A percentile compares a stretch with the other conserved stretches of the same genome.
Evolutionary conservation across 2,329 filamentous ascomycete species (phyloP).

Genomic region (Epichloe aotearoae): DNA sequence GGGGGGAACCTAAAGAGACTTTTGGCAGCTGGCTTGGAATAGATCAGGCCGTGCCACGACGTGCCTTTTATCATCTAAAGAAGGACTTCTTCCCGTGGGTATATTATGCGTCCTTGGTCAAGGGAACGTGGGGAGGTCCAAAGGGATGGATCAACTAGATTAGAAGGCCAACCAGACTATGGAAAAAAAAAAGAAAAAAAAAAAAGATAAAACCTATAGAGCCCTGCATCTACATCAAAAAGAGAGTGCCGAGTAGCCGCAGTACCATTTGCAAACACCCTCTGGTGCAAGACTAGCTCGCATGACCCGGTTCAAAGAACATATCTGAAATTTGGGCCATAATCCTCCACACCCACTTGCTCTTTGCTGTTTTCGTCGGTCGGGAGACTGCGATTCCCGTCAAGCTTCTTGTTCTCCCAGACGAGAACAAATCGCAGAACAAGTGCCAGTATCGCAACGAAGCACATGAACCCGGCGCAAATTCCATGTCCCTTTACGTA

Average conservation of each 20-base stretch:
- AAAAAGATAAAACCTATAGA: no score
- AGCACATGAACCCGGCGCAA: slow-evolving; percentile 6
- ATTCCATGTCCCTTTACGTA: slow-evolving; percentile 4
- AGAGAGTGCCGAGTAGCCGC: neutral
- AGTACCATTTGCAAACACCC: neutral
- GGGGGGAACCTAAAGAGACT: slow-evolving; percentile 50
- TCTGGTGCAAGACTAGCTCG: neutral
- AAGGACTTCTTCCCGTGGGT: slow-evolving; percentile 58
- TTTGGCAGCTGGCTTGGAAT: slow-evolving; percentile 41
- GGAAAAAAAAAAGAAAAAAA: no score
- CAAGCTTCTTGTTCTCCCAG: slow-evolving; percentile 7
- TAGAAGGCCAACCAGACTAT: neutral
- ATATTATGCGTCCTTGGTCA: slow-evolving; percentile 45
- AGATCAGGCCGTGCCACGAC: slow-evolving; percentile 42
- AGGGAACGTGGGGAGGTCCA: slow-evolving; percentile 48
- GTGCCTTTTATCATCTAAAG: slow-evolving; percentile 48
- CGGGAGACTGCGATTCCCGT: neutral
- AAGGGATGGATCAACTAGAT: slow-evolving; percentile 32
- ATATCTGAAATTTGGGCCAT: slow-evolving; percentile 5
- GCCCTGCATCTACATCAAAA: neutral
- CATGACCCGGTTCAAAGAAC: neutral
- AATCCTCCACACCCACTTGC: slow-evolving; percentile 4
- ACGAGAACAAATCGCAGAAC: slow-evolving; percentile 1
- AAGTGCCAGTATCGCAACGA: slow-evolving; percentile 8
- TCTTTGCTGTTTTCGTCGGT: neutral